Evolutionary conservation across 345 rosid genomes (phyloP), one percentile per base, ranked within the genome.

Genomic region (Lepidium sativum): DNA sequence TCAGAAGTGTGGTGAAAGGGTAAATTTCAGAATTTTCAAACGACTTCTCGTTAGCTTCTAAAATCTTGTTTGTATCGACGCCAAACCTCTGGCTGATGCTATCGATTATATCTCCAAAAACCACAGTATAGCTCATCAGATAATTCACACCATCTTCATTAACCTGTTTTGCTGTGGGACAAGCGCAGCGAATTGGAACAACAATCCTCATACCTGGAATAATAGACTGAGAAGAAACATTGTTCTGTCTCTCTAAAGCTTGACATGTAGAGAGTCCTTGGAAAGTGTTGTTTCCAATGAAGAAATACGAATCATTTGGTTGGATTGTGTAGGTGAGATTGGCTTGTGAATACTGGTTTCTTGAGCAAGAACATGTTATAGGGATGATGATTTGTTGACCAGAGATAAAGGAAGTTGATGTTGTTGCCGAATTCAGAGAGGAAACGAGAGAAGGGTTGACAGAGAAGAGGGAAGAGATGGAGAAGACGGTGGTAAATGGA

Each of bases 201-300:
- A 29, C 58, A 6, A 88, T 54, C 17, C 65, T 74, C 21, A 59
- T 58, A 17, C 88, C 89, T 14, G 59, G 6, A 9, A 23, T 16
- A 43, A 84, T 59, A 51, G 68, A 9, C 0, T 8, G 14, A 9
- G 85, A 34, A 1, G 44, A 15, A 27, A 47, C 67, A 42, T 35
- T 58, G 53, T 66, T 81, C 65, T 79, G 81, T 42, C 59, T 68
- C 71, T 60, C 69, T 55, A 91, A 20, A 50, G 96, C 91, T 64
- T 88, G 96, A 65, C 98, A 86, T 2, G 90, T 91, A 2, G 96
- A 82, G 17, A 91, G 81, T 9, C 89, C 98, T 60, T 91, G 84
- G 17, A 69, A 81, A 11, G 86, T 88, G 47, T 77, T 35, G 25
- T 82, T 86, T 3, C 95, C 95, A 42, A 91, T 71, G 8, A 0